Conservation (phyloP, 164 flowering plant species). For the Dillenia suffruticosa region DNA sequence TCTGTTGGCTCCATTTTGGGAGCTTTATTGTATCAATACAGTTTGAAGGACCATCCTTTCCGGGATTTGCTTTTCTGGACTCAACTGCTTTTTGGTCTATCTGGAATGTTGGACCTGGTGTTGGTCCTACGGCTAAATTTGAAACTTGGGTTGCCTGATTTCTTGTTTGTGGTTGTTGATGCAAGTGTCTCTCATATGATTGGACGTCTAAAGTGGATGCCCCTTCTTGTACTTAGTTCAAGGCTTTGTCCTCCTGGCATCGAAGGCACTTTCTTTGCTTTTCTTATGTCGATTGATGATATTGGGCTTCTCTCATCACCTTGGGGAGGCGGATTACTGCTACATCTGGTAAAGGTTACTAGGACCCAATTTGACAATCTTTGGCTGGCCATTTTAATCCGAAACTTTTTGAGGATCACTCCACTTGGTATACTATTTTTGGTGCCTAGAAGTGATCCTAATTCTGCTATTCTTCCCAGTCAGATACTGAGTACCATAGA, state of each 20-base stretch:
- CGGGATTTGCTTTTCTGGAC: constrained; percentile 75
- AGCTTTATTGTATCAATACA: constrained; percentile 66
- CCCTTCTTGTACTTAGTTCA: constrained; percentile 86
- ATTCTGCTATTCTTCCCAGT: constrained; percentile 45
- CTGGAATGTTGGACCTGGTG: constrained; percentile 89
- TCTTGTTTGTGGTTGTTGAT: constrained; percentile 66
- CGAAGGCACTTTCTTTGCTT: constrained; percentile 97
- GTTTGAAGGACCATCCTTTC: constrained; percentile 67
- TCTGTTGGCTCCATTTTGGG: constrained; percentile 81
- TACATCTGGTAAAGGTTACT: constrained; percentile 64
- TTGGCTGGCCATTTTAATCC: constrained; percentile 77
- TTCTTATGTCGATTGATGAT: constrained; percentile 94
- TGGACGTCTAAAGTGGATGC: constrained; percentile 89
- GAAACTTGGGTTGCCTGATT: constrained; percentile 74
- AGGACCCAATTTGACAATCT: constrained; percentile 64
- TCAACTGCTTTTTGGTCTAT: constrained; percentile 59
- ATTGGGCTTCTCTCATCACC: constrained; percentile 66
- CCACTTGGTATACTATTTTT: constrained; percentile 69
- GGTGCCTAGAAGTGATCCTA: constrained; percentile 72
- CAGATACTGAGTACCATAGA: constrained; percentile 31
- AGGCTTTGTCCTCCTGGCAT: constrained; percentile 97
- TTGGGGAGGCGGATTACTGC: constrained; percentile 82
- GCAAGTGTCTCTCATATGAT: constrained; percentile 55
- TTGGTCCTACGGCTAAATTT: constrained; percentile 71
- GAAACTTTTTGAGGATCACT: constrained; percentile 60